Evolutionary conservation across 371 early-diverging fungal genomes (phyloP).

Genomic region (Rhizopus sp.): DNA sequence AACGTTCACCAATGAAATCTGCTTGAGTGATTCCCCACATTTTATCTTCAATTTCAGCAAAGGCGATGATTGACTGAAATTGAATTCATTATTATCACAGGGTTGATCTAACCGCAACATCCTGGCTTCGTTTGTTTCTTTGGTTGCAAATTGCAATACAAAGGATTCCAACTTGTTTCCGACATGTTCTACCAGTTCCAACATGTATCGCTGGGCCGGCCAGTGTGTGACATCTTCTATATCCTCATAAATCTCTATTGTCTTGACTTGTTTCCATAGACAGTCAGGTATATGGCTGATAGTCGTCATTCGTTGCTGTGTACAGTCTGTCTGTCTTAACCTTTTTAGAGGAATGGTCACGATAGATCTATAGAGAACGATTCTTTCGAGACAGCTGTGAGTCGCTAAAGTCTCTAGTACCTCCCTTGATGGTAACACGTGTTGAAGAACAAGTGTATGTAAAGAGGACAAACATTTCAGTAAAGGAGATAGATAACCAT

Average conservation of each 20-base stretch:
- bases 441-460: conserved; percentile 16
- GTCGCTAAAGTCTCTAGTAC: conserved; percentile 12
- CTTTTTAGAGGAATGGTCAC: conserved; percentile 6
- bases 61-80: conserved; percentile 6
- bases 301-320: conserved; percentile 9
- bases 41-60: conserved; percentile 12
- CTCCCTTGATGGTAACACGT: conserved; percentile 24
- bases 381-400: background rate
- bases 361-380: conserved; percentile 11
- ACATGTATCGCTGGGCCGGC: conserved; percentile 8
- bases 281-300: conserved; percentile 12
- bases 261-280: conserved; percentile 19
- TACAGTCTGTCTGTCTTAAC: background rate
- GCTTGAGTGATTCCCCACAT: conserved; percentile 11
- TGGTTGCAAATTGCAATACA: conserved; percentile 20
- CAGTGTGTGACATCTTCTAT: conserved; percentile 18
- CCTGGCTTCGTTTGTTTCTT: conserved; percentile 13
- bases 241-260: conserved; percentile 21
- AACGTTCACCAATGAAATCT: conserved; percentile 16
- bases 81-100: conserved; percentile 2
- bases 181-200: conserved; percentile 13
- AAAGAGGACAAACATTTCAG: conserved; percentile 6
- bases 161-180: conserved; percentile 11
- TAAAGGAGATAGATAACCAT: conserved; percentile 16
- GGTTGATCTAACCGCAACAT: background rate